Evolutionary conservation across 202 grass and related monocot species (phyloP), one percentile per base, ranked within the genome.

Genomic region (Schoenoplectus tabernaemontani): DNA sequence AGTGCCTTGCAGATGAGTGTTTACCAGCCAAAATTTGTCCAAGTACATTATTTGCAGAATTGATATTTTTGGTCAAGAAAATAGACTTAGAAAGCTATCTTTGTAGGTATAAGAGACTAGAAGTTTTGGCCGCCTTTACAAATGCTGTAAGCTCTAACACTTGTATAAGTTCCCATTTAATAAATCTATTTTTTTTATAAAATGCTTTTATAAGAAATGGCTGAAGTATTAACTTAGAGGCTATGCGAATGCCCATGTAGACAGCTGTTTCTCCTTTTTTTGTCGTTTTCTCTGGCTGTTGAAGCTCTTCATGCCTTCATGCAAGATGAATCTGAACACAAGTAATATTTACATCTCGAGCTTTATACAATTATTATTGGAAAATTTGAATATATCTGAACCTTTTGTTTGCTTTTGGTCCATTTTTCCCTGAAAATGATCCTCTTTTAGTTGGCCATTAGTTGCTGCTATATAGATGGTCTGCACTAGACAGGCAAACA

Each of bases 251-350:
- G 77, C 86, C 87, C 87, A 42, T 93, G 78, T 97, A 97, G 91
- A 89, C 95, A 98, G 95, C 82, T 98, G 62, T 98, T 98, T 88
- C 84, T 98, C 24, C 68, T 98, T 57, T 98, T 98, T 84, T 83
- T 98, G 71, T 98, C 91, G 73, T 97, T 97, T 69, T 98, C 95
- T 39, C 82, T 98, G 83, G 91, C 91, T 34, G 91, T 98, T 28
- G 91, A 98, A 94, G 91, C 95, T 68, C 82, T 98, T n/a, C 95
- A 98, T 76, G 88, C 95, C 7, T 94, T 98, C 84, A 92, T 98
- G 84, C 95, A 98, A 83, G 95, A 98, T 89, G 95, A 98, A 83
- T 98, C 95, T n/a, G 91, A 98, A 69, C 95, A 98, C 85, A 98
- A 94, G 95, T 98, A 90, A 94, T 88, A 50, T 50, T 51, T 51